These are phyloP conservation scores for Neurospora sp. DNA, from an alignment of 2,329 filamentous ascomycete genomes.

Conservation along the genomic window DNA sequence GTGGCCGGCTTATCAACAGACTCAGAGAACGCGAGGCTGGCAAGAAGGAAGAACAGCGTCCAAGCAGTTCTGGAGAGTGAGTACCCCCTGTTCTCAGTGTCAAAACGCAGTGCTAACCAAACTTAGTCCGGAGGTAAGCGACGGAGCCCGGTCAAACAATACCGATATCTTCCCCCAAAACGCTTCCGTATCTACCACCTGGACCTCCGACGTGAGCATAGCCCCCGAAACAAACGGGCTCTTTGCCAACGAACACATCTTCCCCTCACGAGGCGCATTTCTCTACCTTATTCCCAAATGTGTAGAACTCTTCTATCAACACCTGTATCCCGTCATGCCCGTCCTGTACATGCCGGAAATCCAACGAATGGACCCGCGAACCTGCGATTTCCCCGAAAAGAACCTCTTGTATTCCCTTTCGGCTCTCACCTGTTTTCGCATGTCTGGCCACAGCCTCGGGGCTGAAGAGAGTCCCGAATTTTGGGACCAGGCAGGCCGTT, in stretches of 20 bases:
- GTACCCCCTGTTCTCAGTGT: constrained; percentile 9
- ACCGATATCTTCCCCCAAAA: not conserved
- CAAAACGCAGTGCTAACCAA: not conserved
- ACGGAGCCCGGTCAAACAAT: not conserved
- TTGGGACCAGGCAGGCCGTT: constrained; percentile 41
- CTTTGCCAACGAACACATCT: constrained; percentile 34
- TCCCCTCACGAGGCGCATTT: constrained; percentile 30
- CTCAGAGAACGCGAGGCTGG: constrained; percentile 40
- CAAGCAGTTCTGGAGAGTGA: constrained; percentile 27
- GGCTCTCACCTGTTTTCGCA: constrained; percentile 43
- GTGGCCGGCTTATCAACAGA: constrained; percentile 54
- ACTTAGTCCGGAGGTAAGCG: not conserved
- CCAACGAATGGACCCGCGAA: constrained; percentile 36
- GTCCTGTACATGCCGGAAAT: constrained; percentile 48
- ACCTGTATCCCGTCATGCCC: constrained; percentile 56
- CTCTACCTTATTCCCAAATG: constrained; percentile 42
- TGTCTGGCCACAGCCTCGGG: constrained; percentile 32
- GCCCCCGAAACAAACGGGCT: constrained; percentile 27
- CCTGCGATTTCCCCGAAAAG: constrained; percentile 28
- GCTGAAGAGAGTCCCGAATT: constrained; percentile 26
- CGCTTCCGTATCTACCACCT: constrained; percentile 13
- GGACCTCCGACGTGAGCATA: constrained; percentile 19
- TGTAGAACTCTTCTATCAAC: constrained; percentile 51
- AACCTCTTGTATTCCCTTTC: constrained; percentile 47
- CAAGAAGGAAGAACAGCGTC: constrained; percentile 28